A percentile compares a stretch with the other conserved stretches of the same genome.
These are phyloP conservation scores for Lachnellula suecica DNA, from an alignment of 2,329 filamentous ascomycete genomes.

Conservation along the genomic window DNA sequence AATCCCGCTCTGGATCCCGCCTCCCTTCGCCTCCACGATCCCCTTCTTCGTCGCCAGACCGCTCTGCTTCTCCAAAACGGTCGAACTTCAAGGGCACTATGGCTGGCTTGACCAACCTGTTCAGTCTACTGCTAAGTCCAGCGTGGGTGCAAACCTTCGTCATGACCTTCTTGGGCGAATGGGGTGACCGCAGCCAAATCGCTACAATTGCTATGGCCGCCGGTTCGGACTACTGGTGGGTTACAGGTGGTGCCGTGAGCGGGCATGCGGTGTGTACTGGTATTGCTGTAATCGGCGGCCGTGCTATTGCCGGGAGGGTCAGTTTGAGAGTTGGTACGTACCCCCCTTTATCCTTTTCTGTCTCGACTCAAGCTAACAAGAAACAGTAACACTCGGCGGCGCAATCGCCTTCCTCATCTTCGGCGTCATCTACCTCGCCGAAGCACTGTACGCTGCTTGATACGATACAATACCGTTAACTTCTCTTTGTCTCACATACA, in stretches of 20 bases:
- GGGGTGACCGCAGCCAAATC: slow-evolving; percentile 97
- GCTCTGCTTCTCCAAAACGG: slow-evolving; percentile 39
- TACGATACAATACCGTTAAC: too few species aligned
- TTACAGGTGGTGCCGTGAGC: slow-evolving; percentile 81
- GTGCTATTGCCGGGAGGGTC: slow-evolving; percentile 88
- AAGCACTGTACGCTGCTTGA: slow-evolving; percentile 58
- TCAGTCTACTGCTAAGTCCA: slow-evolving; percentile 84
- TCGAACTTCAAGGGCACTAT: slow-evolving; percentile 43
- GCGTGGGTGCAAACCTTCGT: slow-evolving; percentile 99
- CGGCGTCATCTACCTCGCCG: slow-evolving; percentile 85
- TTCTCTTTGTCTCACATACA: too few species aligned
- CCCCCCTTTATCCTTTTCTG: slow-evolving; percentile 1
- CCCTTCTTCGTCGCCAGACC: slow-evolving; percentile 72
- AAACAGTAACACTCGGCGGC: slow-evolving; percentile 83
- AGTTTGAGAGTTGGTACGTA: slow-evolving; percentile 93
- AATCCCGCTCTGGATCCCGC: slow-evolving; percentile 71
- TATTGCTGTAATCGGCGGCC: slow-evolving; percentile 85
- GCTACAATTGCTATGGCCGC: slow-evolving; percentile 99
- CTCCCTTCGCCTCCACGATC: slow-evolving; percentile 80
- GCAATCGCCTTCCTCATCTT: slow-evolving; percentile 89
- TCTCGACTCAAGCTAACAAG: slow-evolving; percentile 22
- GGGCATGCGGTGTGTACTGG: slow-evolving; percentile 91
- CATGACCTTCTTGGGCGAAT: slow-evolving; percentile 98
- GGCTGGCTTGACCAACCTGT: slow-evolving; percentile 79
- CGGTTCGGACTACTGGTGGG: slow-evolving; percentile 98